Conservation (phyloP, 352 stramenopile genomes). For the Achlya hypogyna region DNA sequence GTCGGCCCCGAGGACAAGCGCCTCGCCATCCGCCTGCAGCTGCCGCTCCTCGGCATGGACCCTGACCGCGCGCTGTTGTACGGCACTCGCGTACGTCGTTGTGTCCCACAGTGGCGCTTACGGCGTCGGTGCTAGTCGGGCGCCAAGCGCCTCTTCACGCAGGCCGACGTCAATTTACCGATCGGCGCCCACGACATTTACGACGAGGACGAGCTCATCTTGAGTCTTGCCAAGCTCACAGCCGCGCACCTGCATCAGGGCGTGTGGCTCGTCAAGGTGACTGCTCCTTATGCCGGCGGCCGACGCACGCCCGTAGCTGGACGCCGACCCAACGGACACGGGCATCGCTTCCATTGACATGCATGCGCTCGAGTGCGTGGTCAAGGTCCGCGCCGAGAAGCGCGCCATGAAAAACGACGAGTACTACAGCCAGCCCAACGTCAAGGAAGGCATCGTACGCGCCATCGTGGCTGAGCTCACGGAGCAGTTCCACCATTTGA, state of each 20-base stretch:
- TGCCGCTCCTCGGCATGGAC: slow-evolving; percentile 65
- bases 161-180: slow-evolving; percentile 79
- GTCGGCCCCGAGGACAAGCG: slow-evolving; percentile 71
- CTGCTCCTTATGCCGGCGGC: no score
- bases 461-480: slow-evolving; percentile 50
- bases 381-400: slow-evolving; percentile 53
- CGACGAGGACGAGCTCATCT: slow-evolving; percentile 75
- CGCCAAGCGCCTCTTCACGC: slow-evolving; percentile 70
- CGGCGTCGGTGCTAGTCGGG: slow-evolving; percentile 43
- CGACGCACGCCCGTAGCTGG: slow-evolving; percentile 29
- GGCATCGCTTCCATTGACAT: slow-evolving; percentile 62
- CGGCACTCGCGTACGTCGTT: slow-evolving; percentile 29
- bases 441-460: slow-evolving; percentile 46
- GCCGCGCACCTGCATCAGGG: slow-evolving; percentile 70
- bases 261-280: slow-evolving; percentile 61
- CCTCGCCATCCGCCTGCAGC: slow-evolving; percentile 60
- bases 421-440: slow-evolving; percentile 61
- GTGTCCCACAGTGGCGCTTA: background rate
- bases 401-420: slow-evolving; percentile 28
- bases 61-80: slow-evolving; percentile 39
- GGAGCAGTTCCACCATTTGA: slow-evolving; percentile 25
- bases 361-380: slow-evolving; percentile 42
- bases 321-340: slow-evolving; percentile 61
- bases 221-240: slow-evolving; percentile 79
- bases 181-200: slow-evolving; percentile 84